Evolutionary conservation across 768 basidiomycete genomes (phyloP), one percentile per base, ranked within the genome.

Genomic region (Nidula microcarpa): DNA sequence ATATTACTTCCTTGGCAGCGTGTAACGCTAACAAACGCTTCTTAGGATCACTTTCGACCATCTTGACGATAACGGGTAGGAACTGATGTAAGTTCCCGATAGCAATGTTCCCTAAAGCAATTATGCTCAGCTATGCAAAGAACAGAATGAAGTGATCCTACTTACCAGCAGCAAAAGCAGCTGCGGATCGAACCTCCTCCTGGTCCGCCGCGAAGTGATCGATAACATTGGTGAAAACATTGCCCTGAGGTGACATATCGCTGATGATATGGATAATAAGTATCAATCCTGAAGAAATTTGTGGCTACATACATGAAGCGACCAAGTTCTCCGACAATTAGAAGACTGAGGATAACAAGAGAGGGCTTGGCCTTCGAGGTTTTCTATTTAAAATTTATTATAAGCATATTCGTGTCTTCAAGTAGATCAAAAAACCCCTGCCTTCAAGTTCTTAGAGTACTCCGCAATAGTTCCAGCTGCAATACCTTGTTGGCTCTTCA

Each of bases 281-380:
- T 17, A 44, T 52, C 6, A 16, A 41, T 41, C 55, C 52, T 32
- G 57, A 49, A 6, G 4, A n/a, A 50, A 33, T 37, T 49, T 50
- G 39, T 36, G 50, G 49, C 33, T 37, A 73, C 84, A 55, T 53
- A 97, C 95, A 91, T 86, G 62, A 86, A 87, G 34, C 95, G 86
- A 33, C 96, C 97, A 39, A 98, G 79, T 68, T 98, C 97, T 46
- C 97, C 97, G 48, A 98, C 76, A 39, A 93, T 87, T 11, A 97
- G 75, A 51, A 98, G 75, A 59, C 92, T 90, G 18, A 99, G 79
- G 33, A 93, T 86, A 6, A 92, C 78, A 39, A 86, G 75, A 1
- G 82, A 76, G 14, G 88, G 69, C 57, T 82, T 83, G 6, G 86
- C 80, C 65, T 87, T 88, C 7, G 85, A 81, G 0, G 71, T 65